Evolutionary conservation across 2,329 filamentous ascomycete genomes (phyloP).

Genomic region (Cordyceps fumosorosea): DNA sequence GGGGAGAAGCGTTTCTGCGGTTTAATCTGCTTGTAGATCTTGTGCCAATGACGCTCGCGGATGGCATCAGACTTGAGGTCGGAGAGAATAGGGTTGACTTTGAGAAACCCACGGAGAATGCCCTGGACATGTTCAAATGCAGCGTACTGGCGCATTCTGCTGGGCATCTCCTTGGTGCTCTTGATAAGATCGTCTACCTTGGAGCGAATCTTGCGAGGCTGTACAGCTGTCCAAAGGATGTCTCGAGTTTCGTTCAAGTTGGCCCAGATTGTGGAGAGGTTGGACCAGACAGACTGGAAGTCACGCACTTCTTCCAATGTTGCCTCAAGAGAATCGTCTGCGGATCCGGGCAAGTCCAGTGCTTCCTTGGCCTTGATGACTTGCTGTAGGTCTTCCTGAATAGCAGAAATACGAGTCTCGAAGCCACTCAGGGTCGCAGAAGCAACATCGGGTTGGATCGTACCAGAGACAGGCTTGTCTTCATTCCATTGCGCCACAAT

Average conservation of each 20-base stretch:
- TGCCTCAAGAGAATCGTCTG: constrained; percentile 73
- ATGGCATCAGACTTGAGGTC: constrained; percentile 97
- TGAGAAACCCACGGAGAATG: constrained; percentile 79
- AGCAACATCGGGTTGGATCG: constrained; percentile 82
- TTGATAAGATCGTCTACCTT: constrained; percentile 89
- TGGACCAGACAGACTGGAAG: constrained; percentile 98
- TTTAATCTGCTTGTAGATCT: constrained; percentile 93
- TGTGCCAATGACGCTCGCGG: constrained; percentile 91
- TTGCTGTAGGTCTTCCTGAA: constrained; percentile 86
- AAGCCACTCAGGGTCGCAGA: constrained; percentile 76
- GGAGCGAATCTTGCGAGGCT: constrained; percentile 85
- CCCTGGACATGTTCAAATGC: constrained; percentile 99
- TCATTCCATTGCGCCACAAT: constrained; percentile 86
- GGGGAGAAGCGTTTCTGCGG: constrained; percentile 91
- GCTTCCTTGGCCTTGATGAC: constrained; percentile 96
- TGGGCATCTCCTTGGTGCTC: constrained; percentile 99
- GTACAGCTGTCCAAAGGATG: constrained; percentile 88
- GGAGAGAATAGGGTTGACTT: constrained; percentile 79
- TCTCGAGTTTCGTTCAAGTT: constrained; percentile 91
- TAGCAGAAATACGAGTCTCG: constrained; percentile 73
- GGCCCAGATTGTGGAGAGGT: constrained; percentile 91
- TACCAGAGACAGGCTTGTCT: constrained; percentile 93
- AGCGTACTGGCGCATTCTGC: constrained; percentile 96
- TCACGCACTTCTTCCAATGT: constrained; percentile 95
- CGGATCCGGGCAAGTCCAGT: constrained; percentile 74